A percentile compares a stretch with the other conserved stretches of the same genome.
phyloP scores from a whole-genome alignment of 257 asterid genomes.

The Solanum pinnatisectum region DNA sequence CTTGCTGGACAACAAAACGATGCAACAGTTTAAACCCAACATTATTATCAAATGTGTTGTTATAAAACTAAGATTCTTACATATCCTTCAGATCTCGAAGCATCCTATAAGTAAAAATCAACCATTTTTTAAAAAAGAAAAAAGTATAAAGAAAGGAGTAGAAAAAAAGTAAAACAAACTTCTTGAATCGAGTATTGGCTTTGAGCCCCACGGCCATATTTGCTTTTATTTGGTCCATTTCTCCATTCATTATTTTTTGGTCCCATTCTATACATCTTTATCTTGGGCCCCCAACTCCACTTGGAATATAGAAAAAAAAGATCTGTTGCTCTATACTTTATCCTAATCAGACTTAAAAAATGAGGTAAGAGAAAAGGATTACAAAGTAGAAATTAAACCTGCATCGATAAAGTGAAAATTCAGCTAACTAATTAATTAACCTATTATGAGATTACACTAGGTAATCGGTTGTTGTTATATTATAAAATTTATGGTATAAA shows the following conservation, averaged over 20 bases:
- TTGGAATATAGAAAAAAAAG: background rate
- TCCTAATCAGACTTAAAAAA: no score
- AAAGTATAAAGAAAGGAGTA: background rate
- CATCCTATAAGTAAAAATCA: background rate
- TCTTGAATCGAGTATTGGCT: background rate
- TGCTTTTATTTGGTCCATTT: constrained; percentile 1
- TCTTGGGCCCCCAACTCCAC: background rate
- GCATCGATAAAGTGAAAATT: background rate
- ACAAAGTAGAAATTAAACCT: background rate
- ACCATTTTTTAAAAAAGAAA: background rate
- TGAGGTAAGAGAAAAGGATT: background rate
- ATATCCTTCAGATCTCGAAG: background rate
- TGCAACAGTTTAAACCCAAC: background rate
- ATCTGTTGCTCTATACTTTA: background rate
- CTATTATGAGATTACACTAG: background rate
- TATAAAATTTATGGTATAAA: background rate
- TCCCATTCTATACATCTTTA: background rate
- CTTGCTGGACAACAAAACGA: background rate
- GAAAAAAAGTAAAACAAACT: background rate
- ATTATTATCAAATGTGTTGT: background rate
- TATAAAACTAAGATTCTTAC: background rate
- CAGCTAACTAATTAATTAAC: background rate
- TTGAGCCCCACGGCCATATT: background rate
- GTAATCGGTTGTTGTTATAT: background rate
- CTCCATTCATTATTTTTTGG: background rate